Conservation (phyloP, 495 filamentous ascomycete species). For the Melanomma pulvis-pyrius region DNA sequence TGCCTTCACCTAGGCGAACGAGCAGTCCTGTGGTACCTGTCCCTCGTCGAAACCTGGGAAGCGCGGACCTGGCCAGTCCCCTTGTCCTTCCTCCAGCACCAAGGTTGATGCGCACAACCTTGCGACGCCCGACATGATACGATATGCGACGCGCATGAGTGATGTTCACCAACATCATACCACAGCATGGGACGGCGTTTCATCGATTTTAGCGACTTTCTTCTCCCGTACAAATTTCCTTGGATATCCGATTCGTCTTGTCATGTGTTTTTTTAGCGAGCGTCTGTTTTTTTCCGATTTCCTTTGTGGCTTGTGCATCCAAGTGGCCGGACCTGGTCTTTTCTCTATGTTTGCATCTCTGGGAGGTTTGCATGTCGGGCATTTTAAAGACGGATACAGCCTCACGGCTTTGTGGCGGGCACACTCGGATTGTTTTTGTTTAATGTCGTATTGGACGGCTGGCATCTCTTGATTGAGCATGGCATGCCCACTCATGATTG, state of each 20-base stretch:
- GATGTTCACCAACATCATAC: constrained; percentile 33
- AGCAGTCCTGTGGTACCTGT: constrained; percentile 12
- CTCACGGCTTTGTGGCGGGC: constrained; percentile 63
- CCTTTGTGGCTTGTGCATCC: constrained; percentile 31
- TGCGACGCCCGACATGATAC: constrained; percentile 43
- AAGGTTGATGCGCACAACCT: constrained; percentile 37
- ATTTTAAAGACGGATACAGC: constrained; percentile 61
- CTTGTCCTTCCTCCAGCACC: constrained; percentile 30
- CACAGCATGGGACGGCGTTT: constrained; percentile 39
- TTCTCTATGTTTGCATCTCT: constrained; percentile 48
- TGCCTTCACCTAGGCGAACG: constrained; percentile 54
- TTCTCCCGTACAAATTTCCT: constrained; percentile 41
- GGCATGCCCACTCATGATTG: constrained; percentile 38
- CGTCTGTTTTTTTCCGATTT: constrained; percentile 35
- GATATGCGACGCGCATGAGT: constrained; percentile 48
- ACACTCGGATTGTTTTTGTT: constrained; percentile 51
- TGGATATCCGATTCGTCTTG: constrained; percentile 38
- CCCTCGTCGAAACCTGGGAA: constrained; percentile 34
- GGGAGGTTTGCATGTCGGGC: constrained; percentile 49
- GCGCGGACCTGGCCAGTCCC: constrained; percentile 36
- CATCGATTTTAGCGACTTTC: constrained; percentile 38
- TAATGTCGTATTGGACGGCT: constrained; percentile 49
- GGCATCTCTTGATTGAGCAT: constrained; percentile 42
- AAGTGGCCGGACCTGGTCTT: constrained; percentile 37
- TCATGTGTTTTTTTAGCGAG: constrained; percentile 40